phyloP scores from a whole-genome alignment of 257 asterid genomes.

The Forsythia suspensa region DNA sequence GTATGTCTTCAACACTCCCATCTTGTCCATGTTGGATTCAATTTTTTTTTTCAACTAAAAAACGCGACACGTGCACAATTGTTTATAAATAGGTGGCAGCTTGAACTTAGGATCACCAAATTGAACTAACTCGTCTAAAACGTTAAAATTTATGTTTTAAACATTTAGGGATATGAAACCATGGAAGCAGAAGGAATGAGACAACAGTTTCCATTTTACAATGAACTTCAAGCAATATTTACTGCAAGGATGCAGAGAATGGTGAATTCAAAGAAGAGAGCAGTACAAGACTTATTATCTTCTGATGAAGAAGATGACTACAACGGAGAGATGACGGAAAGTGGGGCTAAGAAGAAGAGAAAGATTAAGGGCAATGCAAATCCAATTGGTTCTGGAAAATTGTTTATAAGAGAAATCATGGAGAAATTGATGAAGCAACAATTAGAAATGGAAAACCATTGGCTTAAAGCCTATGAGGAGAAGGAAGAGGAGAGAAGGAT shows the following conservation, averaged over 20 bases:
- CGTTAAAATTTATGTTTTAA: background rate
- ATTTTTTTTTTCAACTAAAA: no score
- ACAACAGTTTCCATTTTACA: conserved; percentile 88
- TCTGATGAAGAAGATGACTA: background rate
- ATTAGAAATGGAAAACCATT: conserved; percentile 66
- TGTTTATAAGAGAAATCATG: conserved; percentile 58
- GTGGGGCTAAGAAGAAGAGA: background rate
- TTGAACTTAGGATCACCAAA: no score
- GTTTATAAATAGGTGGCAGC: no score
- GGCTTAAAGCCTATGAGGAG: conserved; percentile 68
- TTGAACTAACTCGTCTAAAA: no score
- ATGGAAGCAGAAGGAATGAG: conserved; percentile 76
- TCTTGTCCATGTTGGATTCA: background rate
- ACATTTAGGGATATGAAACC: conserved; percentile 81
- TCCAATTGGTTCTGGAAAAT: background rate
- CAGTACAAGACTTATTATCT: background rate
- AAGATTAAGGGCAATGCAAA: background rate
- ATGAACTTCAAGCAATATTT: conserved; percentile 76
- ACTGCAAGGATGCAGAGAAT: conserved; percentile 77
- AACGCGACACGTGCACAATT: no score
- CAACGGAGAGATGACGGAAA: background rate
- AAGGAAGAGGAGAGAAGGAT: conserved; percentile 71
- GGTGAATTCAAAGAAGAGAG: conserved; percentile 29
- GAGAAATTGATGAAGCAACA: conserved; percentile 85
- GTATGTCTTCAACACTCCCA: background rate